Base-by-base conservation (phyloP, 768 basidiomycete species). In the Hemileccinum rubropunctum region DNA sequence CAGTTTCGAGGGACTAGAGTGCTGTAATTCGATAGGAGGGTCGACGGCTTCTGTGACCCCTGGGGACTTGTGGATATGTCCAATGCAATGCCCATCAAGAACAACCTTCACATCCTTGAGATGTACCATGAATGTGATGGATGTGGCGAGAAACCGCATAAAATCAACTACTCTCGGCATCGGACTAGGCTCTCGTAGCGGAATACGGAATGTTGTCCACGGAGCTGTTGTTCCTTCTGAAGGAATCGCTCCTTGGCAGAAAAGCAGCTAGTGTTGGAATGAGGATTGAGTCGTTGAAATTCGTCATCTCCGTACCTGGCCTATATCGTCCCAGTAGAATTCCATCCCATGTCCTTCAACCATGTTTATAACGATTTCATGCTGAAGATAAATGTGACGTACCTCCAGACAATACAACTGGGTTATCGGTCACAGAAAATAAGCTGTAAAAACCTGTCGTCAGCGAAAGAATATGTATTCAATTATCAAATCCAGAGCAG, bases 101-200 rank as follows among this genome's bases (percentile, higher is more conserved):
- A 79, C 89, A 30, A 98, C 79, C 56, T 80, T 83, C 48, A 97
- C 81, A 64, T 84, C 76, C 14, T 74, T 71, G 10, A 98, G 76
- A 51, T 83, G 76, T 3, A 76, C 71, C 86, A 95, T 97, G 71
- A 98, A 98, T 0, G 92, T 92, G 47, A 98, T 83, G 1, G 88
- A 90, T 5, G 91, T 93, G 21, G 85, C 78, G 15, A 98, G 76
- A 67, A 98, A 97, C 12, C 88, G 82, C 17, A 87, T 81, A 54
- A 98, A 84, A 57, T 97, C 91, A 47, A 92, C 85, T 7, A 82
- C 76, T 26, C 79, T 73, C 0, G 91, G 91, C 46, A 95, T 83
- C 0, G 90, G 79, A 3, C 75, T 71, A 3, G 85, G 81, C 59
- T 94, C 87, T 37, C 94, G 78, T 1, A 95, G 77, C 5, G 76